Evolutionary conservation across 2,329 filamentous ascomycete genomes (phyloP), one percentile per base, ranked within the genome.

Genomic region (Microcyclosporella mali): DNA sequence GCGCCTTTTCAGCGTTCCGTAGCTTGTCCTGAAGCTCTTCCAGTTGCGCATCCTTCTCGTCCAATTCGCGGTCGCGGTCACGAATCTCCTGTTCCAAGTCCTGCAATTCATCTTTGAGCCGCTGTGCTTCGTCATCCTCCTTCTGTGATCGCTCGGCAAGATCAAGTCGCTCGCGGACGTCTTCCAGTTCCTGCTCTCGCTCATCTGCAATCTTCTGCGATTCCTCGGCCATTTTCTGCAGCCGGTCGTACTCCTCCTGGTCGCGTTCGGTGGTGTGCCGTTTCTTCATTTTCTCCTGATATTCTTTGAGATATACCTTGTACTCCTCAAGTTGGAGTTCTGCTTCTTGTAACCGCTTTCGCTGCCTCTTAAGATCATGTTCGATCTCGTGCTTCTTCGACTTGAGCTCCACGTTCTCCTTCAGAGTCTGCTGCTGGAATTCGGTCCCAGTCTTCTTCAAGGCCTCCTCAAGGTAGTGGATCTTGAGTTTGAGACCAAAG

Each of bases 361-460:
- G 86, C 69, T 90, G 92, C 52, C 82, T 81, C 54, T 85, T 80
- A 14, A 98, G 74, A 56, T 98, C 92, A 47, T 83, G 79, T 61
- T 92, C 82, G 79, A 97, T 85, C 0, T 87, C 90, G 47, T 94
- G 79, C 61, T 87, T 87, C 67, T 92, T 84, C 45, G 95, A 88
- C 65, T 97, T 97, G 41, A 98, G 79, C 53, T 94, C 89, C 3
- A 92, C 94, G 61, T 98, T 98, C 66, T 98, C 92, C 61, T 86
- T 88, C 19, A 98, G 71, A 3, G 90, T 88, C 21, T 81, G 81
- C 64, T 94, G 85, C 58, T 89, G 94, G 70, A 89, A 92, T 42
- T 89, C 88, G 6, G 87, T 88, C 1, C 90, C 90, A 41, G 84
- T 80, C 63, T 94, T 95, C 40, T 83, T 79, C 37, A 98, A 69